Conservation (phyloP, 768 basidiomycete species). For the Saitozyma sp. region DNA sequence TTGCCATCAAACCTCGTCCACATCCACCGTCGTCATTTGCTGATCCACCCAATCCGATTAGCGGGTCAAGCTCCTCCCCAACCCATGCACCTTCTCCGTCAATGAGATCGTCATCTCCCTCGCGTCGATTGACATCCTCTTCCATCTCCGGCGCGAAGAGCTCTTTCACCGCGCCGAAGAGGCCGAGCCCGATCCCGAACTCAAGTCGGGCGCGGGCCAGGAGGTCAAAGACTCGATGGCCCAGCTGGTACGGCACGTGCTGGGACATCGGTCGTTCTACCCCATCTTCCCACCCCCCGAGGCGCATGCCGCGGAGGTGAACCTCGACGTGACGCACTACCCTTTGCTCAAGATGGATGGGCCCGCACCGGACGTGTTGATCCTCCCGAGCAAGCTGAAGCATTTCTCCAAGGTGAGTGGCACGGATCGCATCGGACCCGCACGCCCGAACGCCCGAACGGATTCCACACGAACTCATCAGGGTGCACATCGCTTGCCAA, state of each 20-base stretch:
- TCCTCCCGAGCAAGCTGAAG: conserved; percentile 83
- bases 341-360: conserved; percentile 58
- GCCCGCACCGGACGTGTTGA: conserved; percentile 74
- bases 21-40: background rate
- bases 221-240: conserved; percentile 69
- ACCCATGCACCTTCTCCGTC: conserved; percentile 80
- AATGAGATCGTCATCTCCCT: conserved; percentile 78
- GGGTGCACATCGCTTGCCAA: too few species aligned
- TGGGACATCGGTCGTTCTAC: conserved; percentile 93
- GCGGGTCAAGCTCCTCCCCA: conserved; percentile 79
- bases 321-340: conserved; percentile 83
- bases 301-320: conserved; percentile 74
- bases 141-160: conserved; percentile 85
- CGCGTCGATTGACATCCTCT: conserved; percentile 82
- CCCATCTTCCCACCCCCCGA: conserved; percentile 85
- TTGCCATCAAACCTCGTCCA: background rate
- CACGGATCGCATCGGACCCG: background rate
- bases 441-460: too few species aligned
- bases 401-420: conserved; percentile 78
- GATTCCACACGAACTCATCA: too few species aligned
- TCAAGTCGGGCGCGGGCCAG: conserved; percentile 7
- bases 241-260: conserved; percentile 71
- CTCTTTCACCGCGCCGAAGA: conserved; percentile 68
- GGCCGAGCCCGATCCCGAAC: conserved; percentile 55
- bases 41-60: conserved; percentile 46